Evolutionary conservation across 2,329 filamentous ascomycete genomes (phyloP).

Genomic region (Alternaria alternata): DNA sequence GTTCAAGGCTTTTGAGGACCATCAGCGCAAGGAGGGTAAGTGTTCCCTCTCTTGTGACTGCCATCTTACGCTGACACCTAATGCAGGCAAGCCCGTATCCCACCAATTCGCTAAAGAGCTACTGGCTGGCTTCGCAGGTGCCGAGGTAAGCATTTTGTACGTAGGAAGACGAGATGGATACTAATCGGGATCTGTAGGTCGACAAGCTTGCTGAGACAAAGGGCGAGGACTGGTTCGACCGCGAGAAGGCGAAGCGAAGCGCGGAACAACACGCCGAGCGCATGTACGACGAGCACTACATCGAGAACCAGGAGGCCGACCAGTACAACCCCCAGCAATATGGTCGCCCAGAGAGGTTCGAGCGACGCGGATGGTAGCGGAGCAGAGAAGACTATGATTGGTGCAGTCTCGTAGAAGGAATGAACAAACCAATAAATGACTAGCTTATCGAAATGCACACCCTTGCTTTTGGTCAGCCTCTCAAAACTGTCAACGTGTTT

Average conservation of each 20-base stretch:
- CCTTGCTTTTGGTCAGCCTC: neutral
- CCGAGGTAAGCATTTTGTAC: conserved; percentile 61
- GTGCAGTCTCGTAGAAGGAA: neutral
- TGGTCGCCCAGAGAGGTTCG: conserved; percentile 43
- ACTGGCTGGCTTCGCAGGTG: conserved; percentile 74
- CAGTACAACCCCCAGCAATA: conserved; percentile 58
- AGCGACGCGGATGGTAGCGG: conserved; percentile 39
- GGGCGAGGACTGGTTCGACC: conserved; percentile 59
- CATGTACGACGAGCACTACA: conserved; percentile 61
- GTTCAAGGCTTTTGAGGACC: conserved; percentile 81
- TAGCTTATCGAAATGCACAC: neutral
- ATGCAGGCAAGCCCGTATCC: conserved; percentile 70
- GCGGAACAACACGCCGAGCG: conserved; percentile 54
- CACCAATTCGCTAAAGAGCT: conserved; percentile 82
- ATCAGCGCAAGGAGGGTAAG: conserved; percentile 73
- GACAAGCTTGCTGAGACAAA: conserved; percentile 74
- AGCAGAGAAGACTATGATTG: conserved; percentile 4
- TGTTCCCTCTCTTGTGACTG: conserved; percentile 1
- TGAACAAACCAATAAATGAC: neutral
- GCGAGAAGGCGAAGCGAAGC: conserved; percentile 57
- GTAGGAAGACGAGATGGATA: neutral
- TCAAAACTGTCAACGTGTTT: neutral
- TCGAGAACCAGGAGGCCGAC: conserved; percentile 50
- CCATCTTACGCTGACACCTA: conserved; percentile 3
- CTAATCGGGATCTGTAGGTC: conserved; percentile 11